Evolutionary conservation across 176 grass and related monocot genomes (phyloP), one percentile per base, ranked within the genome.

Genomic region (Tillandsia leiboldiana): DNA sequence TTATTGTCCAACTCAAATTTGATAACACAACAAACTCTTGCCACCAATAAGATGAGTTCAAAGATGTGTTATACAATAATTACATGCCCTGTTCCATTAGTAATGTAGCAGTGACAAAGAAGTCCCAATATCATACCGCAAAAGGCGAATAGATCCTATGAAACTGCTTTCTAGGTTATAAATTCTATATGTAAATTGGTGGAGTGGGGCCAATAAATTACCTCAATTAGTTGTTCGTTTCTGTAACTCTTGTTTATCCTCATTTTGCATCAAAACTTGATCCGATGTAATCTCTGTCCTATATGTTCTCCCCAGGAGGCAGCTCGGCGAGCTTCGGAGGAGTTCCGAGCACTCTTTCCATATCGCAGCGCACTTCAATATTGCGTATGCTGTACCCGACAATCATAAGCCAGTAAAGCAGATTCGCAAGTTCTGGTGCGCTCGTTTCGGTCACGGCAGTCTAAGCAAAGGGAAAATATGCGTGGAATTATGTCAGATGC

Each of bases 301-400:
- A 84, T 53, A 84, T 75, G 54, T 67, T 77, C 65, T 96, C 87
- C 65, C 91, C 91, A 2, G 92, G 92, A 28, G 92, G 88, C 26
- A 96, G 78, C 77, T 96, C 88, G 0, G 79, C 80, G 2, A 81
- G 56, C 75, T 85, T 96, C 15, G 88, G 73, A 58, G 86, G 58
- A 69, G 75, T 74, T 8, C 88, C 92, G 67, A 96, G 68, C 52
- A 96, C 86, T 65, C 83, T 80, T 63, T 96, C 92, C 92, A 96
- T 91, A 68, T 96, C 92, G 53, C 89, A 96, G 11, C 86, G 86
- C 71, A 96, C 91, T 77, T 96, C 91, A 20, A 96, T 91, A 77
- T 85, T 96, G 63, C 92, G 88, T 42, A 92, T 82, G 81, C 88
- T 92, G 75, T 96, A 96, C 51, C 92, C 92, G 8, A 96, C 88